Conservation (phyloP, 345 rosid species). For the Syzygium grande region DNA sequence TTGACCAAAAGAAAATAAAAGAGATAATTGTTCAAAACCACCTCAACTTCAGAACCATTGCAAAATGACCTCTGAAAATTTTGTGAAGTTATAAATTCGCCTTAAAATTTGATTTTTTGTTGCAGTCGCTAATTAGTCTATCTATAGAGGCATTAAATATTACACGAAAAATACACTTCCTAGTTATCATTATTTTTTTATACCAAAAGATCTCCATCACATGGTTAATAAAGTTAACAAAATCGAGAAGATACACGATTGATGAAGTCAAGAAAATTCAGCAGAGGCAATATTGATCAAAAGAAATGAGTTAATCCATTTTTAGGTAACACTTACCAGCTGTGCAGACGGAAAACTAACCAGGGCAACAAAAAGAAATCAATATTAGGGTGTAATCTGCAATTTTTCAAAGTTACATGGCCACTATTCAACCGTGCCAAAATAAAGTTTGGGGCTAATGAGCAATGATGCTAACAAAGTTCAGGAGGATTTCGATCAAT, state of each 20-base stretch:
- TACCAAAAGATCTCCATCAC: background rate
- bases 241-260: background rate
- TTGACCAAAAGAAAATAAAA: background rate
- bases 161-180: background rate
- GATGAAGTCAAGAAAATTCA: background rate
- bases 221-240: background rate
- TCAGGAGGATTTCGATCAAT: background rate
- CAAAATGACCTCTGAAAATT: background rate
- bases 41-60: background rate
- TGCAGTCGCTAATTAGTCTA: background rate
- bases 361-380: background rate
- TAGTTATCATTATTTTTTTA: background rate
- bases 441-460: background rate
- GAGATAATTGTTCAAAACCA: background rate
- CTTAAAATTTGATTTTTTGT: background rate
- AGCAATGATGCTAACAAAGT: background rate
- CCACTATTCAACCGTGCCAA: background rate
- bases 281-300: background rate
- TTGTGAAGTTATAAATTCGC: background rate
- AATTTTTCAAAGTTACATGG: background rate
- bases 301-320: background rate
- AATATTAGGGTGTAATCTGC: background rate
- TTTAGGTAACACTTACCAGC: background rate
- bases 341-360: background rate
- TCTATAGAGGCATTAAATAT: background rate